Conservation (phyloP, 352 stramenopile genomes). For the Phytophthora quininea region DNA sequence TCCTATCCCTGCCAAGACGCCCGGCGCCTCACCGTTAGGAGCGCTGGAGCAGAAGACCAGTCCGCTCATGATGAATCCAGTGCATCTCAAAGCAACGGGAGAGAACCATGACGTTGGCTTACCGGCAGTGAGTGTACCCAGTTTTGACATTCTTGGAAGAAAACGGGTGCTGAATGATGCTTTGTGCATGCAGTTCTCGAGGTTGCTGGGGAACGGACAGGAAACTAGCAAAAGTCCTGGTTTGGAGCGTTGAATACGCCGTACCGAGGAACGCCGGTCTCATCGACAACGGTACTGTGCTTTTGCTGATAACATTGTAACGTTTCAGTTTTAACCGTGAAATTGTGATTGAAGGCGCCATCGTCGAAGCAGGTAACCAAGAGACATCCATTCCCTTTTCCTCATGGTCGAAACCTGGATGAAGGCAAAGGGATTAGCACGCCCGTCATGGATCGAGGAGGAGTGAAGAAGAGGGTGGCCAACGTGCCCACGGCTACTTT, state of each 20-base stretch:
- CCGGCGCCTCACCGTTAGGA: constrained; percentile 7
- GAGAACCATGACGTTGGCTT: constrained; percentile 18
- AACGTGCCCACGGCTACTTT: constrained; percentile 19
- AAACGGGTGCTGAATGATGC: background rate
- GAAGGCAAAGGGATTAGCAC: constrained; percentile 24
- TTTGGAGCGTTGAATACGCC: constrained; percentile 26
- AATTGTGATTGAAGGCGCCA: constrained; percentile 17
- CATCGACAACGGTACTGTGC: constrained; percentile 21
- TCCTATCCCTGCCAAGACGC: background rate
- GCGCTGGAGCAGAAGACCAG: constrained; percentile 45
- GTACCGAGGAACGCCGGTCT: constrained; percentile 13
- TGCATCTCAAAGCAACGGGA: constrained; percentile 19
- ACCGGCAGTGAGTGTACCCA: constrained; percentile 32
- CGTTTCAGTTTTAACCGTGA: too few relatives aligned
- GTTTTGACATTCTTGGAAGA: background rate
- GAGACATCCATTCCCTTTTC: constrained; percentile 26
- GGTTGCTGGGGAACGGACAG: constrained; percentile 23
- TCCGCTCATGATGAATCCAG: constrained; percentile 26
- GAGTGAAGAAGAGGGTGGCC: constrained; percentile 7
- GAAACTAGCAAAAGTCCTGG: constrained; percentile 17
- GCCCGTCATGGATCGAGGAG: constrained; percentile 20
- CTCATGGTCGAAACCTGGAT: constrained; percentile 20
- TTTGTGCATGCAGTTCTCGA: constrained; percentile 26
- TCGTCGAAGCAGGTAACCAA: constrained; percentile 31
- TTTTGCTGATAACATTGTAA: background rate